Percentiles rank a stretch among this genome's conserved stretches.
phyloP scores from a whole-genome alignment of 331 rosid genomes.

The Quercus phellos region DNA sequence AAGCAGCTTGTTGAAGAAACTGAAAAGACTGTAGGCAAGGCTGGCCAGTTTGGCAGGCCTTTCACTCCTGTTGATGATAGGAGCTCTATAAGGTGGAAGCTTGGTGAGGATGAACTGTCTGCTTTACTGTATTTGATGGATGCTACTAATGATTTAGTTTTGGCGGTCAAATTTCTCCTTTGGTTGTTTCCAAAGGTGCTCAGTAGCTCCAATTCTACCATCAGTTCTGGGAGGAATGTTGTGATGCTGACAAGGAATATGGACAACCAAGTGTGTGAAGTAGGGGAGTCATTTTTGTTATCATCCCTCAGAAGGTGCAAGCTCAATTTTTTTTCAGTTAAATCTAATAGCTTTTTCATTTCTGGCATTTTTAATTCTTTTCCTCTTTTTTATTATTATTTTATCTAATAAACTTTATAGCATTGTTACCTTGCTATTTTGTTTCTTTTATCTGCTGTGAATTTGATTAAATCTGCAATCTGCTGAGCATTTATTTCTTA shows the following conservation, averaged over 20 bases:
- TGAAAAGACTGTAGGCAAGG: constrained; percentile 62
- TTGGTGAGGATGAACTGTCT: constrained; percentile 90
- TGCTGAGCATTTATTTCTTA: background rate
- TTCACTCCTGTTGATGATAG: constrained; percentile 57
- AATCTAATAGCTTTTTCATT: background rate
- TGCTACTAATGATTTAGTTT: constrained; percentile 71
- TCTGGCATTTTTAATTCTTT: background rate
- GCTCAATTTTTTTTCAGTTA: background rate
- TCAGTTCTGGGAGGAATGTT: constrained; percentile 69
- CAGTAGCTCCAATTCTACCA: constrained; percentile 59
- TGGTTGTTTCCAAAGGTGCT: constrained; percentile 88
- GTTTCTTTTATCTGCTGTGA: background rate
- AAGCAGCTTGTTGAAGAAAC: constrained; percentile 73
- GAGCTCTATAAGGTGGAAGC: constrained; percentile 72
- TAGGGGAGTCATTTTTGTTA: constrained; percentile 83
- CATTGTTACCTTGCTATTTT: background rate
- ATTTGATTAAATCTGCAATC: background rate
- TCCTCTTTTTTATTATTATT: background rate
- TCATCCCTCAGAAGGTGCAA: constrained; percentile 82
- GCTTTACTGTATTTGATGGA: constrained; percentile 72
- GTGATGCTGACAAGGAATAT: constrained; percentile 61
- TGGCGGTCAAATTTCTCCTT: constrained; percentile 76
- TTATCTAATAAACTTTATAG: background rate
- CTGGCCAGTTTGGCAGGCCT: constrained; percentile 76
- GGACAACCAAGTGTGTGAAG: constrained; percentile 79